phyloP scores from a whole-genome alignment of 176 grass and related monocot genomes.

The Otatea glauca region DNA sequence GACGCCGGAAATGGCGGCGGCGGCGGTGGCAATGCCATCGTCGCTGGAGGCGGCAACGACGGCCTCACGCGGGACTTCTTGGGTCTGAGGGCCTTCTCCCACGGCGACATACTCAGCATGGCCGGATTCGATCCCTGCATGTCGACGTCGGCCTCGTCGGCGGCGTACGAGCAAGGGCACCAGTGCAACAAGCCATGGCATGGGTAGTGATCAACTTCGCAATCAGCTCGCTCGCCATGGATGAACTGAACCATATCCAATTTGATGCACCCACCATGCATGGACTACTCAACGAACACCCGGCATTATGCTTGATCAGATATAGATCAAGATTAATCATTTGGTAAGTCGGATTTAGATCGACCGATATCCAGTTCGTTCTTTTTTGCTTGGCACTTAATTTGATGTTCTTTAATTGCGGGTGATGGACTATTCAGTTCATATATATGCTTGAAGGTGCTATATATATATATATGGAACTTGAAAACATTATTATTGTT shows the following conservation, averaged over 20 bases:
- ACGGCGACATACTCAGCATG: slow-evolving; percentile 81
- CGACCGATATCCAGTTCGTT: slow-evolving; percentile 36
- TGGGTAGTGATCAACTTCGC: slow-evolving; percentile 19
- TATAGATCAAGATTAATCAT: slow-evolving; percentile 14
- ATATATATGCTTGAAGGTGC: slow-evolving; percentile 39
- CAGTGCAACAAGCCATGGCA: slow-evolving; percentile 71
- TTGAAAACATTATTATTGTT: slow-evolving; percentile 17
- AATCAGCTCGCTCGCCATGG: neutral
- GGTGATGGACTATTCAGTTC: slow-evolving; percentile 42
- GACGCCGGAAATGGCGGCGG: slow-evolving; percentile 40
- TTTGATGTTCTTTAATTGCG: slow-evolving; percentile 42
- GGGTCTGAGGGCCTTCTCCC: slow-evolving; percentile 76
- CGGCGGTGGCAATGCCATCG: slow-evolving; percentile 14
- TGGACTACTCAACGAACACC: neutral
- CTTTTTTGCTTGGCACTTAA: slow-evolving; percentile 35
- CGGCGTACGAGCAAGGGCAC: slow-evolving; percentile 67
- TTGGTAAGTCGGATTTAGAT: slow-evolving; percentile 45
- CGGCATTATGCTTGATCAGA: slow-evolving; percentile 2
- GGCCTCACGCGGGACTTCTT: slow-evolving; percentile 88
- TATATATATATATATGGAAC: slow-evolving; percentile 33
- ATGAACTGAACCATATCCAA: neutral
- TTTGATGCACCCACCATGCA: slow-evolving; percentile 8
- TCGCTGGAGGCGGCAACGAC: slow-evolving; percentile 49
- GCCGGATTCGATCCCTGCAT: slow-evolving; percentile 72
- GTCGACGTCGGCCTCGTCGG: slow-evolving; percentile 45